Conservation (phyloP, 306 rosid species). For the Rosa persica region DNA sequence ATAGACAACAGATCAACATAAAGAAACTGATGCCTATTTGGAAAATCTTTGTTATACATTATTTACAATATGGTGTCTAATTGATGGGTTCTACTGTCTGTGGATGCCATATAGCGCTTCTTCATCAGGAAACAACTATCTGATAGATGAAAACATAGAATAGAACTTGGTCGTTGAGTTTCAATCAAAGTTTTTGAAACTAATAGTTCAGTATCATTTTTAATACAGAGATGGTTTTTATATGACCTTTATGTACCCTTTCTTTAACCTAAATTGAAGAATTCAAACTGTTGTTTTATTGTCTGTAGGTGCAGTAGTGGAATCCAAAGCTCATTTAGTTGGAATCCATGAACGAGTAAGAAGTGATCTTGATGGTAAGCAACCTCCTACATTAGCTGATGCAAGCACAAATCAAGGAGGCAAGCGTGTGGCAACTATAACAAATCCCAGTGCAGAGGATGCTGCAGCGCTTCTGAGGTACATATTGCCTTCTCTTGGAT, state of each 20-base stretch:
- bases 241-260: neutral
- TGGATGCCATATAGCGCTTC: neutral
- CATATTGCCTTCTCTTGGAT: neutral
- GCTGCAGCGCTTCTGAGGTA: conserved; percentile 93
- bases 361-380: conserved; percentile 69
- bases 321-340: conserved; percentile 80
- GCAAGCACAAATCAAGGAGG: conserved; percentile 42
- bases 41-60: neutral
- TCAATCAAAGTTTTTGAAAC: neutral
- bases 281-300: neutral
- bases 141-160: conserved; percentile 2
- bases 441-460: conserved; percentile 95
- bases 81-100: neutral
- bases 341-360: conserved; percentile 98
- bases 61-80: neutral
- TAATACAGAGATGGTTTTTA: neutral
- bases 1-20: neutral
- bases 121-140: neutral
- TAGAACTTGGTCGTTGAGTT: neutral
- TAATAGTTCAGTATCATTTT: neutral
- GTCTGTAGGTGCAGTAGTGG: conserved; percentile 67
- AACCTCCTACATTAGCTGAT: conserved; percentile 52
- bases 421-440: conserved; percentile 64
- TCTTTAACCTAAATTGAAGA: too few species aligned
- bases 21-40: neutral